Percentiles rank a stretch among this genome's conserved stretches.
Conservation (phyloP, 2,329 filamentous ascomycete species). For the Biscogniauxia marginata region DNA sequence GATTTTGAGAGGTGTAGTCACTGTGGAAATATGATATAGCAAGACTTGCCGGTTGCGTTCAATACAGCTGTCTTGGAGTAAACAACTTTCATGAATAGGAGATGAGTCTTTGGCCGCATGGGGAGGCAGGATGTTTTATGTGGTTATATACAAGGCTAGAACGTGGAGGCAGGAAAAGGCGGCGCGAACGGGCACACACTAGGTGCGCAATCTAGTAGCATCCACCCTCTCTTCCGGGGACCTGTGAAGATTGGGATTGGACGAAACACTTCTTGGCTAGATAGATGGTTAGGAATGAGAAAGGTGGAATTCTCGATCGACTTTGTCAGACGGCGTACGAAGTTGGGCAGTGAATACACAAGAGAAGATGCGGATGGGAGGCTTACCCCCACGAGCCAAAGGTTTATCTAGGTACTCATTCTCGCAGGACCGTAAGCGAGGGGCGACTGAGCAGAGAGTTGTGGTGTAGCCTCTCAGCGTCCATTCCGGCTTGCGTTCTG, state of each 20-base stretch:
- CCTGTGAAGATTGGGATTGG: not conserved
- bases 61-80: not conserved
- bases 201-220: not conserved
- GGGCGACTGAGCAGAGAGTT: no score
- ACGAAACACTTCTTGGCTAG: not conserved
- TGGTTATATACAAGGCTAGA: constrained; percentile 8
- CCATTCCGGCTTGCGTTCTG: not conserved
- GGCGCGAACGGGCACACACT: not conserved
- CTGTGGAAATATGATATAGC: not conserved
- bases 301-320: not conserved
- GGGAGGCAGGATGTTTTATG: not conserved
- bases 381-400: not conserved
- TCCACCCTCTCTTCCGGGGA: not conserved
- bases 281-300: not conserved
- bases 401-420: not conserved
- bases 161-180: constrained; percentile 4
- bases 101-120: not conserved
- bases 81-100: not conserved
- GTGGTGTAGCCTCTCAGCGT: not conserved
- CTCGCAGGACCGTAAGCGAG: not conserved
- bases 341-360: not conserved
- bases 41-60: not conserved
- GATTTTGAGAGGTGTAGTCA: not conserved
- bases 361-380: not conserved
- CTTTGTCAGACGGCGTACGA: not conserved